Conservation (phyloP, 345 rosid species). For the Bruguiera gymnorhiza region DNA sequence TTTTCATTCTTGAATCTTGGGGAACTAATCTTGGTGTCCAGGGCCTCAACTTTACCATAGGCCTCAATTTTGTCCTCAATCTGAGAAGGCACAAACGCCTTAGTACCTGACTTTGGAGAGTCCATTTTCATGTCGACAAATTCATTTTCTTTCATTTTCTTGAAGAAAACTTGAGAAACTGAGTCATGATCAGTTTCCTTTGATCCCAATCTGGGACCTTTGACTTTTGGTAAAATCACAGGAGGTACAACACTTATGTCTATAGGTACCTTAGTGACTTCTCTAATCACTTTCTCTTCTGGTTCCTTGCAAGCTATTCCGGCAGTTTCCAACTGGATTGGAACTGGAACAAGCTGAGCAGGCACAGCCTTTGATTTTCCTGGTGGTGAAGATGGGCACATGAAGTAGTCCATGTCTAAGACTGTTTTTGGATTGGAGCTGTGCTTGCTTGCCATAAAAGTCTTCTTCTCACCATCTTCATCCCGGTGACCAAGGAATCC, state of each 20-base stretch:
- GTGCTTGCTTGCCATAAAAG: constrained; percentile 18
- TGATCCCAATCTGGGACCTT: constrained; percentile 22
- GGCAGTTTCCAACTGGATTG: constrained; percentile 55
- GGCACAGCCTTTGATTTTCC: constrained; percentile 31
- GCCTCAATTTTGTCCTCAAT: constrained; percentile 17
- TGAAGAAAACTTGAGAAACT: constrained; percentile 83
- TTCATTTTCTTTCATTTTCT: constrained; percentile 74
- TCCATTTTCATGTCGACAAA: constrained; percentile 95
- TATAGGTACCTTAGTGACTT: constrained; percentile 21
- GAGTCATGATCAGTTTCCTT: constrained; percentile 51
- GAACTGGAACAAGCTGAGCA: constrained; percentile 52
- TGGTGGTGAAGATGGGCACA: constrained; percentile 53
- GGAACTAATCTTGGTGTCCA: constrained; percentile 21
- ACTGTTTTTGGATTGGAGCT: constrained; percentile 28
- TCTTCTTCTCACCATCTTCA: constrained; percentile 36
- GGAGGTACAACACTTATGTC: constrained; percentile 22
- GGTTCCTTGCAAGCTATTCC: constrained; percentile 13
- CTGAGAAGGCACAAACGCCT: constrained; percentile 31
- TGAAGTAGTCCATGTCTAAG: constrained; percentile 60
- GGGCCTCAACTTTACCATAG: constrained; percentile 10
- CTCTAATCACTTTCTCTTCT: constrained; percentile 11
- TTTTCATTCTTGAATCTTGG: constrained; percentile 34
- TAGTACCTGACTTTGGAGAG: constrained; percentile 51
- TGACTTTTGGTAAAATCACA: constrained; percentile 33
- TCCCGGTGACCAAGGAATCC: constrained; percentile 38